These are phyloP conservation scores for Paracoccidioides brasiliensis DNA, from an alignment of 2,329 filamentous ascomycete species.

Conservation along the genomic window DNA sequence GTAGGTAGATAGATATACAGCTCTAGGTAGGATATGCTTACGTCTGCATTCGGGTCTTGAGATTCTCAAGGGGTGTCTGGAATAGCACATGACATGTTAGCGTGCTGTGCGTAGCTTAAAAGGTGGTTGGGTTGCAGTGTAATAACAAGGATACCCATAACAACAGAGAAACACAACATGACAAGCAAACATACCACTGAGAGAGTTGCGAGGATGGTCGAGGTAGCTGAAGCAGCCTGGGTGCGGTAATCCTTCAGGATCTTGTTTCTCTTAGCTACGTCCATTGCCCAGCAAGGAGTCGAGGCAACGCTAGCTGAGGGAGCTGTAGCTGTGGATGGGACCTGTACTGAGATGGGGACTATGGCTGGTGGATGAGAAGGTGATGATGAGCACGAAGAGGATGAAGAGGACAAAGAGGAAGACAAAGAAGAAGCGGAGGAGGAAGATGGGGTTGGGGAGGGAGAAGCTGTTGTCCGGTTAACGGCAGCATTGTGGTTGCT, in stretches of 20 bases:
- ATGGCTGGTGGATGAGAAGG: slow-evolving; percentile 17
- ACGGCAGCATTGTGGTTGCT: slow-evolving; percentile 9
- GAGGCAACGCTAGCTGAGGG: slow-evolving; percentile 8
- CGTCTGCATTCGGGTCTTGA: slow-evolving; percentile 40
- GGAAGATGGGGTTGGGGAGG: slow-evolving; percentile 11
- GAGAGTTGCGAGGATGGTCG: slow-evolving; percentile 33
- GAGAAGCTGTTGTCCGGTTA: slow-evolving; percentile 19
- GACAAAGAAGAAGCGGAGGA: slow-evolving; percentile 22
- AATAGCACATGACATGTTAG: neutral
- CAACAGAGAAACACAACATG: too few relatives aligned
- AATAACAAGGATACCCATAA: slow-evolving; percentile 2
- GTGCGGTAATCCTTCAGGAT: slow-evolving; percentile 35
- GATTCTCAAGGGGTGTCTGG: slow-evolving; percentile 37
- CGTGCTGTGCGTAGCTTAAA: too few relatives aligned
- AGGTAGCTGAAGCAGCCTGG: slow-evolving; percentile 33
- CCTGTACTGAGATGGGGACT: neutral
- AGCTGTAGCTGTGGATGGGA: neutral
- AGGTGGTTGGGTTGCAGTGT: neutral
- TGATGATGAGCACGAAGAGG: slow-evolving; percentile 7
- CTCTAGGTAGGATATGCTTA: slow-evolving; percentile 16
- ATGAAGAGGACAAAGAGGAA: slow-evolving; percentile 22
- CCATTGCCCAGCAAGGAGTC: slow-evolving; percentile 24
- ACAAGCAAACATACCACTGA: slow-evolving; percentile 29
- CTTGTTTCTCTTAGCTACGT: slow-evolving; percentile 29
- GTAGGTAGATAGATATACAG: neutral